Percentiles rank a stretch among this genome's conserved stretches.
Conservation (phyloP, 2,329 filamentous ascomycete species). For the Fusarium sarcochroum region DNA sequence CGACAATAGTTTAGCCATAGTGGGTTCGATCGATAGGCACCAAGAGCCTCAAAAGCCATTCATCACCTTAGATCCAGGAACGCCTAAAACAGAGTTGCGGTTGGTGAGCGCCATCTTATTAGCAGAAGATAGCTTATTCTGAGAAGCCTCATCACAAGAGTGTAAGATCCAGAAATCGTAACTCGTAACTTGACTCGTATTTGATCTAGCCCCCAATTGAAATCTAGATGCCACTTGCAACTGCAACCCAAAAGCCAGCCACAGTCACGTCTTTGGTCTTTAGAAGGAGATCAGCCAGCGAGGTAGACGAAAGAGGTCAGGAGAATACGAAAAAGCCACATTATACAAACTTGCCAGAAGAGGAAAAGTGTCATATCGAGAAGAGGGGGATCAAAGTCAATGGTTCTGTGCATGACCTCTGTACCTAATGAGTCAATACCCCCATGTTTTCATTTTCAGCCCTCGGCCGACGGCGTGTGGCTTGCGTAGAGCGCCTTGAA, state of each 20-base stretch:
- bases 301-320: neutral
- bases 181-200: constrained; percentile 8
- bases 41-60: constrained; percentile 6
- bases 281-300: neutral
- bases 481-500: constrained; percentile 32
- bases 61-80: constrained; percentile 17
- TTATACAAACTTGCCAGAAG: constrained; percentile 1
- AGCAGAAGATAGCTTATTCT: constrained; percentile 24
- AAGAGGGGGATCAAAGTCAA: neutral
- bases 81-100: constrained; percentile 32
- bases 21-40: neutral
- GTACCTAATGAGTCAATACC: neutral
- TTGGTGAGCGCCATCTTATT: constrained; percentile 16
- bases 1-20: neutral
- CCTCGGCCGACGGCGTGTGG: constrained; percentile 20
- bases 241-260: constrained; percentile 17
- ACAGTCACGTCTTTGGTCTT: constrained; percentile 3
- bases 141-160: neutral
- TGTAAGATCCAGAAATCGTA: constrained; percentile 5
- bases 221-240: constrained; percentile 16
- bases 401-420: constrained; percentile 3
- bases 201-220: neutral
- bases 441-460: constrained; percentile 25
- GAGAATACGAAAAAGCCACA: constrained; percentile 30
- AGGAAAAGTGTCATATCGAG: neutral